Evolutionary conservation across 2,329 filamentous ascomycete species (phyloP), one percentile per base, ranked within the genome.

Genomic region (Alternaria triticimaculans): DNA sequence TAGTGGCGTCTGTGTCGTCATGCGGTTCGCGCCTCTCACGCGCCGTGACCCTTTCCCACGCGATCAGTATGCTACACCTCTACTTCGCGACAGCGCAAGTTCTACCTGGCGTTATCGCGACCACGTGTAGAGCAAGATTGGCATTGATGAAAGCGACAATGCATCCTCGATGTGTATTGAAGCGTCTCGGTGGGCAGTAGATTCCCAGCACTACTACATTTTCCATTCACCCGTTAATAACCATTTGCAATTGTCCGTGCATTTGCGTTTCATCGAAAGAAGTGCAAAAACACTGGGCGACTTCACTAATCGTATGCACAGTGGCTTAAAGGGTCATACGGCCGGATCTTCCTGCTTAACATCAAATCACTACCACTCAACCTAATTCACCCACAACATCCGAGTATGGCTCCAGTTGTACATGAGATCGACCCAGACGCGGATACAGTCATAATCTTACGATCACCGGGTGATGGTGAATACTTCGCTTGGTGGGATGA

Each of bases 391-490:
- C 23, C n/a, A 28, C 25, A 11, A 30, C 25, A 30, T 11, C n/a
- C 25, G 25, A 50, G n/a, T n/a, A 60, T 60, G 49, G 20, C 50
- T 10, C 44, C 33, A 9, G 26, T 43, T 26, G 10, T 50, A 15
- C 33, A 60, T 28, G 18, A 23, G 21, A 60, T 66, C 41, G 45
- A 51, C 9, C 48, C 51, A 14, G 41, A 57, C 20, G 46, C 25
- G 21, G 63, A 66, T 49, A 58, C 63, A 5, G 30, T 66, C 15
- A 63, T 66, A 25, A 41, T 57, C 15, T 33, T 66, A 9, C 28
- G 12, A 51, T 37, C 18, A 51, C 49, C 49, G 6, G 49, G 7
- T 14, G 18, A 51, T 21, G n/a, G 10, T 2, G 49, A 37, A n/a
- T 33, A 51, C 5, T 51, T 37, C 28, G 49, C 28, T 26, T 21